Conservation (phyloP, 305 asterid genomes). For the Vinca major region DNA sequence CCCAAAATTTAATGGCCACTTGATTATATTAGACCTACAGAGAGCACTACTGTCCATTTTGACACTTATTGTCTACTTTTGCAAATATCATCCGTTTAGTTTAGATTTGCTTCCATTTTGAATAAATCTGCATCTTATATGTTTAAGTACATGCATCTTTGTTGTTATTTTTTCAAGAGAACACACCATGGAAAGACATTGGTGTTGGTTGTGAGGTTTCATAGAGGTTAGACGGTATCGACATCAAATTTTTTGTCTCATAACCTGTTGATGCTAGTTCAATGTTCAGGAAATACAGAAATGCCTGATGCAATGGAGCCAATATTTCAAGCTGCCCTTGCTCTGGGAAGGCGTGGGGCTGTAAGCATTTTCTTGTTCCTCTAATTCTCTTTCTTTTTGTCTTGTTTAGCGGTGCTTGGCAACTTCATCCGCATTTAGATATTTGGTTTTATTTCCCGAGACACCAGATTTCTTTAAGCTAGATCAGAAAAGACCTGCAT, state of each 20-base stretch:
- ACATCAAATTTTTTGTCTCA: neutral
- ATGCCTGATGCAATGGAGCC: conserved; percentile 98
- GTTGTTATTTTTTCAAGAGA: neutral
- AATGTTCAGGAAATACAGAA: conserved; percentile 51
- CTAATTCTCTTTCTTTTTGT: conserved; percentile 2
- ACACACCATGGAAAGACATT: neutral
- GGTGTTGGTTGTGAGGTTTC: neutral
- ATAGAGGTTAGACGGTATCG: neutral
- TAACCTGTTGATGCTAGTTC: conserved; percentile 11
- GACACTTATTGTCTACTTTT: neutral
- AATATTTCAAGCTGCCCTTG: conserved; percentile 76
- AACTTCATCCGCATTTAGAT: neutral
- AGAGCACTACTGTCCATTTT: neutral
- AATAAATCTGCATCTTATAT: neutral
- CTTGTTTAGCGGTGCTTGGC: neutral
- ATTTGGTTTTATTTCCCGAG: neutral
- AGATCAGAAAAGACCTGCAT: too few species aligned
- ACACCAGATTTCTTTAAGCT: neutral
- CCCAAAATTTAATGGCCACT: neutral
- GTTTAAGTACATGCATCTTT: neutral
- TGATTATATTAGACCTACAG: neutral
- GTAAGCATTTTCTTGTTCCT: conserved; percentile 41
- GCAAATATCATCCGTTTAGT: neutral
- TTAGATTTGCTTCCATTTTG: neutral
- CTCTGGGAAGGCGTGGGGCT: conserved; percentile 65